Evolutionary conservation across 257 asterid genomes (phyloP).

Genomic region (Thymus quinquecostatus): DNA sequence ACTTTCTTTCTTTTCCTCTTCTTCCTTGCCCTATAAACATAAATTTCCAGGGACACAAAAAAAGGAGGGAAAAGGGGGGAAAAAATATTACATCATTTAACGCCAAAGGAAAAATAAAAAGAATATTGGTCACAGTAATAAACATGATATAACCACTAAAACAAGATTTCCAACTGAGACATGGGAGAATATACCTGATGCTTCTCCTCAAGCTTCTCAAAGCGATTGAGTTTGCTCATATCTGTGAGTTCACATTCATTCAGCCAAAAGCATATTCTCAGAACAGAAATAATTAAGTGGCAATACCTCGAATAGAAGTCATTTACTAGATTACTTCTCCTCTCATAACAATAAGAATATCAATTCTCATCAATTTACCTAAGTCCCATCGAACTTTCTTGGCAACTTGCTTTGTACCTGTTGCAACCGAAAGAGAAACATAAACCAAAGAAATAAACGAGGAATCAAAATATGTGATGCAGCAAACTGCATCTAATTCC

Average conservation of each 20-base stretch:
- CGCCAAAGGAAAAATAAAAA: background rate
- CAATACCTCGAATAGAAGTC: background rate
- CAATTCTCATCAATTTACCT: slow-evolving; percentile 39
- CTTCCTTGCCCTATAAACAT: too few species aligned
- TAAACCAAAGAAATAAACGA: background rate
- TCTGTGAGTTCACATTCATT: slow-evolving; percentile 37
- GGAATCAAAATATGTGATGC: background rate
- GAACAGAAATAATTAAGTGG: background rate
- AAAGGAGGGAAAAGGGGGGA: too few species aligned
- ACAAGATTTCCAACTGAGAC: background rate
- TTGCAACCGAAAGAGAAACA: slow-evolving; percentile 18
- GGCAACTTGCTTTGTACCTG: slow-evolving; percentile 46
- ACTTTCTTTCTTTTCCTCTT: too few species aligned
- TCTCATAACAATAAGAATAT: background rate
- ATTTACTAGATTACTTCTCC: background rate
- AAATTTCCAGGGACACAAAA: too few species aligned
- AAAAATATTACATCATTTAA: too few species aligned
- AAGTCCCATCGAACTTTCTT: slow-evolving; percentile 17
- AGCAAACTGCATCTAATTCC: background rate
- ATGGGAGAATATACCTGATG: slow-evolving; percentile 35
- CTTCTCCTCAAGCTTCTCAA: slow-evolving; percentile 61
- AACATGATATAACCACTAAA: background rate
- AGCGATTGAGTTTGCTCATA: slow-evolving; percentile 45
- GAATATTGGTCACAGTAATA: background rate
- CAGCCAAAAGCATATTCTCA: background rate